A percentile compares a stretch with the other conserved stretches of the same genome.
Conservation (phyloP, 805 yeast species). For the Hanseniaspora guilliermondii region DNA sequence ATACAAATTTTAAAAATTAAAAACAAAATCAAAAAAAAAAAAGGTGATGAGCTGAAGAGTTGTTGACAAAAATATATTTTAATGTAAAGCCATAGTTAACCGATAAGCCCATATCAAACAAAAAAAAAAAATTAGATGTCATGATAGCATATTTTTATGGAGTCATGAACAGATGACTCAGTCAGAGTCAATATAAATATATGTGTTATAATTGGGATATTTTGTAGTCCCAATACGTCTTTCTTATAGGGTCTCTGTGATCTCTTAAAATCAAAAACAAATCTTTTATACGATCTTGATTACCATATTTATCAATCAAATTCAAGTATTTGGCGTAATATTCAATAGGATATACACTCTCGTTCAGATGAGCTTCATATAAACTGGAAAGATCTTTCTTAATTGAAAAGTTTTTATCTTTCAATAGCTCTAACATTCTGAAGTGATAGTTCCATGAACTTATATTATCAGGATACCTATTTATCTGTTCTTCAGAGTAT, state of each 20-base stretch:
- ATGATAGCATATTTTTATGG: neutral
- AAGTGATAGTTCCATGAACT: constrained; percentile 74
- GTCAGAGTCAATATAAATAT: neutral
- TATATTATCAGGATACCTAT: constrained; percentile 62
- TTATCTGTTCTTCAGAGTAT: constrained; percentile 40
- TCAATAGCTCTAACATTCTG: constrained; percentile 38
- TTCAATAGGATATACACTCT: constrained; percentile 52
- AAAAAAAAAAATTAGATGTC: neutral
- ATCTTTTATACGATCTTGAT: constrained; percentile 28
- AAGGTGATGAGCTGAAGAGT: too few species aligned
- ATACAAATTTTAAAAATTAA: too few species aligned
- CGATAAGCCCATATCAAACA: neutral
- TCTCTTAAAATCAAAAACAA: constrained; percentile 42
- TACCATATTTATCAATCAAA: constrained; percentile 19
- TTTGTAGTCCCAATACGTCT: constrained; percentile 48
- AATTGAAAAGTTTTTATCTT: constrained; percentile 22
- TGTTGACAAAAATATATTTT: too few species aligned
- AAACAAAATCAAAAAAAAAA: too few species aligned
- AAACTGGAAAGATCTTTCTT: constrained; percentile 36
- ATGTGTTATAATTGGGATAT: constrained; percentile 14
- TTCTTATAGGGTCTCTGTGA: constrained; percentile 50
- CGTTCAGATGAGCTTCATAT: constrained; percentile 17
- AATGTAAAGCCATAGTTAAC: too few species aligned
- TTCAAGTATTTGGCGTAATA: constrained; percentile 41
- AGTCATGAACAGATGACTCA: neutral